phyloP scores from a whole-genome alignment of 345 rosid genomes.

The Citrus maxima region DNA sequence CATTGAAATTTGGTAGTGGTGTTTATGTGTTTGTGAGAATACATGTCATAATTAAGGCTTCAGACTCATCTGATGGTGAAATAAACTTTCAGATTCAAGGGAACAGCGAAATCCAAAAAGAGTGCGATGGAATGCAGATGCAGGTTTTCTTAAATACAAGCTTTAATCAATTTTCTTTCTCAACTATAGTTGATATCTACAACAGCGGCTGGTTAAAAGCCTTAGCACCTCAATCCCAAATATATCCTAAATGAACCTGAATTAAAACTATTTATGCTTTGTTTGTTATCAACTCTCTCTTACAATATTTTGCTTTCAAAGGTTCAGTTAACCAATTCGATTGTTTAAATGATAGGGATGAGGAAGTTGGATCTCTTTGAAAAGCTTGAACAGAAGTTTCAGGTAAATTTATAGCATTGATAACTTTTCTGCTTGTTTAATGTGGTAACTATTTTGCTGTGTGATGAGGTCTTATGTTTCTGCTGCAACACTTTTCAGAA shows the following conservation, averaged over 20 bases:
- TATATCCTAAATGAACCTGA: neutral
- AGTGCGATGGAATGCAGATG: conserved; percentile 42
- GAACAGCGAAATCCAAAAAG: conserved; percentile 26
- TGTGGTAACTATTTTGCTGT: neutral
- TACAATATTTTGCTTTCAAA: neutral
- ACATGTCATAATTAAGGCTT: neutral
- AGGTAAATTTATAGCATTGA: conserved; percentile 22
- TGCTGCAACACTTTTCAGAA: neutral
- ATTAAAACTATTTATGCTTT: neutral
- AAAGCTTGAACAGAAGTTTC: conserved; percentile 37
- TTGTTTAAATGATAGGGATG: conserved; percentile 24
- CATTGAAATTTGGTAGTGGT: neutral
- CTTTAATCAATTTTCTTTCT: neutral
- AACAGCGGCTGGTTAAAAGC: too few relatives aligned
- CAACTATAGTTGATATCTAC: too few relatives aligned
- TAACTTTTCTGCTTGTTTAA: neutral
- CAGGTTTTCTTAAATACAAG: conserved; percentile 32
- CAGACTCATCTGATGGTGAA: neutral
- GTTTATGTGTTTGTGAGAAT: conserved; percentile 2
- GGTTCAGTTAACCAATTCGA: conserved; percentile 8
- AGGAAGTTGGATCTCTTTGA: conserved; percentile 38
- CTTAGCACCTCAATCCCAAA: too few relatives aligned
- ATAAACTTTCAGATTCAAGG: conserved; percentile 28
- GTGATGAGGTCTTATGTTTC: neutral
- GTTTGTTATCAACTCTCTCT: neutral